These are phyloP conservation scores for Skeletonema potamos DNA, from an alignment of 108 stramenopile species.

Conservation along the genomic window DNA sequence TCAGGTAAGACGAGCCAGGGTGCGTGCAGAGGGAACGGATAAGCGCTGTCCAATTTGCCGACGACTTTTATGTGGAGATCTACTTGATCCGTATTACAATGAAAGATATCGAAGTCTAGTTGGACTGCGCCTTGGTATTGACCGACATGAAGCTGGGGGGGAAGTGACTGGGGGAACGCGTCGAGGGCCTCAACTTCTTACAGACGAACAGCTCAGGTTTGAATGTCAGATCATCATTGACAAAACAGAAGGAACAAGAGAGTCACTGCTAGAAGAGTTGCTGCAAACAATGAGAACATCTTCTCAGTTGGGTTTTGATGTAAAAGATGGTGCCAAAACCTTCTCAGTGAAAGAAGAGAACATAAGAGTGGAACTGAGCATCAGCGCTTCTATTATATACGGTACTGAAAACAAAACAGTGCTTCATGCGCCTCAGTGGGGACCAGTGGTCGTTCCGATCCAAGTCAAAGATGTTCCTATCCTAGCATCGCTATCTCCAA, in stretches of 20 bases:
- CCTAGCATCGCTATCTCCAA: background rate
- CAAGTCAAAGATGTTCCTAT: background rate
- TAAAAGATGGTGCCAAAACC: background rate
- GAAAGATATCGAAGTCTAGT: background rate
- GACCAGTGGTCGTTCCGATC: background rate
- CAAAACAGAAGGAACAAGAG: background rate
- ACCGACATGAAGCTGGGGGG: background rate
- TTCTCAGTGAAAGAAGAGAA: background rate
- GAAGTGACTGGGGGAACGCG: background rate
- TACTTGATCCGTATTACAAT: background rate
- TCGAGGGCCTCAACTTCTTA: background rate
- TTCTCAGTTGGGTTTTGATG: background rate
- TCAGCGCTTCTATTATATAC: background rate
- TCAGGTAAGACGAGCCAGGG: background rate
- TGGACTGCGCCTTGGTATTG: background rate
- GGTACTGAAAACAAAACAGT: background rate
- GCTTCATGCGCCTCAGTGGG: background rate
- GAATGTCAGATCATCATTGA: background rate
- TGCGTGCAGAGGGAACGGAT: background rate
- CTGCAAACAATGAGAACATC: background rate
- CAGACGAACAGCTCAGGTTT: background rate
- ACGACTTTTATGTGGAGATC: background rate
- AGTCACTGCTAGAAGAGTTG: background rate
- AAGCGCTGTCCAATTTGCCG: background rate
- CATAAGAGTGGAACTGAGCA: background rate